Evolutionary conservation across 192 early-diverging fungal genomes (phyloP), one percentile per base, ranked within the genome.

Genomic region (Backusella luteola): DNA sequence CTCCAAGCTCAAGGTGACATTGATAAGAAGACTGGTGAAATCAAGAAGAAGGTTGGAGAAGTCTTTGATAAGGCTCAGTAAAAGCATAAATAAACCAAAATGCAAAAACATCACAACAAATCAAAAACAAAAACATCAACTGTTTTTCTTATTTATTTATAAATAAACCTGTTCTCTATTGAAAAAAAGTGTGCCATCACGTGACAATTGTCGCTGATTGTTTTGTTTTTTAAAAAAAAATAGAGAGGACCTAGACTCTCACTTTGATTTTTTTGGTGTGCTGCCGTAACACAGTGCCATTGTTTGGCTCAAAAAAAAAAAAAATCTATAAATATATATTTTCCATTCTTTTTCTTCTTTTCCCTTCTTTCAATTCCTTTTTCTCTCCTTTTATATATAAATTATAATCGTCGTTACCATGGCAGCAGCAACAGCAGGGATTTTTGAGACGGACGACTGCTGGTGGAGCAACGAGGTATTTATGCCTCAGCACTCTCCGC

Each of bases 1-100:
- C 70, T 91, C 14, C 84, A 85, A 70, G 78, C 81, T 74, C 72
- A 83, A 78, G 36, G 36, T 38, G 82, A 84, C 71, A 81, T 89
- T 56, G 88, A 87, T 39, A 34, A 72, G 7, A 73, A 76, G 12
- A 73, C 82, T 35, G 39, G 77, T 12, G 77, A 80, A 46, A 46
- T 85, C 56, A 81, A 83, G 74, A 36, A 79, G 59, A 86, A 84
- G 81, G 75, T 84, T 71, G 74, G 74, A 36, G 77, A 73, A 71
- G 81, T 69, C 41, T 72, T 83, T 12, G 53, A 59, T 4, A 23
- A 59, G 23, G 23, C 46, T 49, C 46, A 59, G 23, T 23, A 59
- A 59, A 59, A 59, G 32, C 32, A 32, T 12, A 11, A 0, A 19
- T 69, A 17, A 23, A 70, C 29, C 23, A 70, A 42, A 70, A 70